These are phyloP conservation scores for Fonsecaea multimorphosa DNA, from an alignment of 2,329 filamentous ascomycete genomes.

Conservation along the genomic window DNA sequence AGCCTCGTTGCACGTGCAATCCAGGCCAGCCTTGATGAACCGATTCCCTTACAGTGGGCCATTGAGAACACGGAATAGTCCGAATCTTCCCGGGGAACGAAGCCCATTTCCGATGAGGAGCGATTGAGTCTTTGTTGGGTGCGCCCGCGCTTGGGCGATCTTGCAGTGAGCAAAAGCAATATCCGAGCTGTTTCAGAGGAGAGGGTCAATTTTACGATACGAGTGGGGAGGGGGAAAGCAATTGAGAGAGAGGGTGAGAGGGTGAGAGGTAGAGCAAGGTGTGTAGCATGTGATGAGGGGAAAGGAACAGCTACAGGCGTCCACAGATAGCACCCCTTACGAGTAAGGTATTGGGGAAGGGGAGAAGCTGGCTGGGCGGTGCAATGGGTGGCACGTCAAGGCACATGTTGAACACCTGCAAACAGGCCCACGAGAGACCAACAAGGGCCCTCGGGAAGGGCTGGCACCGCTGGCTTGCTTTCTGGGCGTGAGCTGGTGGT, in stretches of 20 bases:
- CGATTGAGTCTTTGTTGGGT: slow-evolving; percentile 1
- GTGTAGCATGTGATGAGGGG: slow-evolving; percentile 12
- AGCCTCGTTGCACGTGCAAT: slow-evolving; percentile 9
- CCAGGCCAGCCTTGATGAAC: background rate
- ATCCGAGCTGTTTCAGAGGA: slow-evolving; percentile 8
- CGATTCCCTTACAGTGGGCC: slow-evolving; percentile 1
- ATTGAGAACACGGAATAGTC: background rate
- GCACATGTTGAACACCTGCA: background rate
- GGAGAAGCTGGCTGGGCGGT: background rate
- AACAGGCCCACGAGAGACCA: background rate
- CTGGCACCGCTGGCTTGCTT: too few relatives aligned
- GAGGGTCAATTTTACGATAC: background rate
- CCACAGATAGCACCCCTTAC: too few relatives aligned
- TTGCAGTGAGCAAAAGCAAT: background rate
- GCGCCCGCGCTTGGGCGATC: background rate
- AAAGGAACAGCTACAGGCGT: too few relatives aligned
- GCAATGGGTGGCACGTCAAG: background rate
- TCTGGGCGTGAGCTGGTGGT: background rate
- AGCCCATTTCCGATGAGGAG: slow-evolving; percentile 10
- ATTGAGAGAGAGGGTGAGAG: too few relatives aligned
- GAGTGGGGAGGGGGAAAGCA: slow-evolving; percentile 1
- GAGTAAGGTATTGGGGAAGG: background rate
- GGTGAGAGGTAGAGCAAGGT: background rate
- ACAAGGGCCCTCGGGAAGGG: background rate
- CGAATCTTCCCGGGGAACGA: slow-evolving; percentile 13